These are phyloP conservation scores for Solanum gandarillasii DNA, from an alignment of 257 asterid genomes.

Conservation along the genomic window DNA sequence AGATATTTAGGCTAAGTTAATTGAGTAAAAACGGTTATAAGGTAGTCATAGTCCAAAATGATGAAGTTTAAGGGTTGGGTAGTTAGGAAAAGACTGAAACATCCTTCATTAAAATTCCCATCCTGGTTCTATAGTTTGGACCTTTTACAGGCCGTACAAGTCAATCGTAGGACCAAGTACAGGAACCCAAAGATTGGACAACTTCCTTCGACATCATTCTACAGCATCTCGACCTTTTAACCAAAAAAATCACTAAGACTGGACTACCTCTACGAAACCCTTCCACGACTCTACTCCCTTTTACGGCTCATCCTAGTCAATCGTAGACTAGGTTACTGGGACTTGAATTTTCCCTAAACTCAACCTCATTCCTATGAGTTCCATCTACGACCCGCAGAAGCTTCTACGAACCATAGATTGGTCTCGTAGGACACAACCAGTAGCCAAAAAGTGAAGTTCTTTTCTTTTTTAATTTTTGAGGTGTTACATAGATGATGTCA, in stretches of 20 bases:
- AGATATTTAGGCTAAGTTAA: background rate
- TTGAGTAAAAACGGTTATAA: too few relatives aligned
- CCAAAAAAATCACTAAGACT: background rate
- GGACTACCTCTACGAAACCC: background rate
- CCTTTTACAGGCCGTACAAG: background rate
- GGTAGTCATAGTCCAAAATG: background rate
- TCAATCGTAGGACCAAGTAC: background rate
- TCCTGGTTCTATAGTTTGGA: background rate
- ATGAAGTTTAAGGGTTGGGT: background rate
- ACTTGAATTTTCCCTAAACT: background rate
- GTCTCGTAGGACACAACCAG: background rate
- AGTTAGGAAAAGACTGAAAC: background rate
- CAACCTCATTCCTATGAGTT: background rate
- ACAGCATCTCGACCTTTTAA: background rate
- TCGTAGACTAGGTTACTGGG: background rate
- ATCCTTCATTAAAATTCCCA: background rate
- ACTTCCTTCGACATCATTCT: background rate
- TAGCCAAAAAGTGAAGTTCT: background rate
- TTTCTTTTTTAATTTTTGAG: background rate
- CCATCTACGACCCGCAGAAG: too few relatives aligned
- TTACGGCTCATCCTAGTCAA: background rate
- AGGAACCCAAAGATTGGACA: background rate
- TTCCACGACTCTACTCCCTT: background rate
- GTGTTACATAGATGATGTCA: background rate
- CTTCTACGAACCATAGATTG: background rate